These are phyloP conservation scores for Heterobasidion parviporum DNA, from an alignment of 1,284 basidiomycete species.

Conservation along the genomic window DNA sequence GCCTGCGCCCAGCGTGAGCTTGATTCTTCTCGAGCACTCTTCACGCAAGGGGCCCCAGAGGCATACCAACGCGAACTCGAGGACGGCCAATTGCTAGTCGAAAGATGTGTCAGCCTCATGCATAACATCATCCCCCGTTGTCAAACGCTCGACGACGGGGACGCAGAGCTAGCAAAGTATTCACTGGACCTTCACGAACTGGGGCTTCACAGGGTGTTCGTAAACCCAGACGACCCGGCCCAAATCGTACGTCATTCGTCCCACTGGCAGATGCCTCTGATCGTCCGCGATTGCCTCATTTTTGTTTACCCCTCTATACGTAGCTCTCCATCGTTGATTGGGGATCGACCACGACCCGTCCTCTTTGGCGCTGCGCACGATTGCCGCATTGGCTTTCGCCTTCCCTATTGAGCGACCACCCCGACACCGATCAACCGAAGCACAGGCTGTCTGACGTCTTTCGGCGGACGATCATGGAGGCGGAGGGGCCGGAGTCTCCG, in stretches of 20 bases:
- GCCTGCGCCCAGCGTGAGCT: slow-evolving; percentile 27
- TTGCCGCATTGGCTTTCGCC: slow-evolving; percentile 22
- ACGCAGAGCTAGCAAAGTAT: slow-evolving; percentile 20
- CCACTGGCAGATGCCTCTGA: too few relatives aligned
- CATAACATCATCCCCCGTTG: slow-evolving; percentile 20
- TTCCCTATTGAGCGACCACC: slow-evolving; percentile 15
- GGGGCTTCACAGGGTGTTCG: slow-evolving; percentile 21
- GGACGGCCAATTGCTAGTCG: slow-evolving; percentile 20
- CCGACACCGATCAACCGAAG: slow-evolving; percentile 6
- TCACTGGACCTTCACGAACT: slow-evolving; percentile 23
- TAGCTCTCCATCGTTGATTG: slow-evolving; percentile 21
- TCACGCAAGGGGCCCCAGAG: slow-evolving; percentile 21
- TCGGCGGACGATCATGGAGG: slow-evolving; percentile 15
- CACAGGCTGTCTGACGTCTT: slow-evolving; percentile 16
- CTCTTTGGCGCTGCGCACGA: slow-evolving; percentile 25
- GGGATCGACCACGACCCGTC: slow-evolving; percentile 19
- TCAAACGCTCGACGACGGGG: slow-evolving; percentile 22
- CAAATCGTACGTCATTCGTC: slow-evolving; percentile 15
- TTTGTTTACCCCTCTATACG: not conserved
- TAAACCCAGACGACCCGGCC: slow-evolving; percentile 18
- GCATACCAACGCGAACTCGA: slow-evolving; percentile 23
- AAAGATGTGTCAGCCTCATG: slow-evolving; percentile 22
- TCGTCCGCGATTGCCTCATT: not conserved
- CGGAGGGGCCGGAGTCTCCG: slow-evolving; percentile 16
- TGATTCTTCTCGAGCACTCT: slow-evolving; percentile 21